Conservation (phyloP, 75 land plant species). For the Selaginella moellendorffii region DNA sequence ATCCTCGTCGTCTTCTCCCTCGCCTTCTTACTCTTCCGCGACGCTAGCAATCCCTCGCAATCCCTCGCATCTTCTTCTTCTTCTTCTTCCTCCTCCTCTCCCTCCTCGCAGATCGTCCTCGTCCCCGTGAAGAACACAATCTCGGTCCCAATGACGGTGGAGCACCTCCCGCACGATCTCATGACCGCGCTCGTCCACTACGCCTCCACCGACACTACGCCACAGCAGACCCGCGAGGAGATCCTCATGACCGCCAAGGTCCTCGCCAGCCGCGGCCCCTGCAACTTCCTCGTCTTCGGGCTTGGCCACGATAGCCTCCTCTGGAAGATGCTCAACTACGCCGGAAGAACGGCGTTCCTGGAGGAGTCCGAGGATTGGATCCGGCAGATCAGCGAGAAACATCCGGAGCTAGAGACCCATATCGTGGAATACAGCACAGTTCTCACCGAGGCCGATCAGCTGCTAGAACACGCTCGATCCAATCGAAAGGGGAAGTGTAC, state of each 20-base stretch:
- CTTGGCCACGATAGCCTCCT: constrained; percentile 46
- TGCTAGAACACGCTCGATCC: constrained; percentile 17
- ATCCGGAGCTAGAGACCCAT: constrained; percentile 50
- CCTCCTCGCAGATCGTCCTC: too few species aligned
- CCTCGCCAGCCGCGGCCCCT: constrained; percentile 29
- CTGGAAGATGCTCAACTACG: constrained; percentile 46
- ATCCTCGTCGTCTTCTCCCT: background rate
- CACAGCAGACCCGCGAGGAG: constrained; percentile 35
- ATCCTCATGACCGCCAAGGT: constrained; percentile 24
- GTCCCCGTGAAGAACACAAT: background rate
- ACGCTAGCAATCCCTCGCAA: too few species aligned
- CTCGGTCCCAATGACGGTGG: background rate
- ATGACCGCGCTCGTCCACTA: constrained; percentile 49
- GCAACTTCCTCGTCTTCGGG: constrained; percentile 61
- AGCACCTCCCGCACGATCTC: constrained; percentile 16
- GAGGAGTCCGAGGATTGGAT: constrained; percentile 48
- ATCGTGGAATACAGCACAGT: constrained; percentile 45
- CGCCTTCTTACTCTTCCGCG: too few species aligned
- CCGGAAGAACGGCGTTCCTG: constrained; percentile 58
- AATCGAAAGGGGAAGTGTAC: constrained; percentile 27
- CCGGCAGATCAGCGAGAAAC: constrained; percentile 22
- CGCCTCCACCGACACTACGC: constrained; percentile 31
- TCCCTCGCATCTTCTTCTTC: too few species aligned
- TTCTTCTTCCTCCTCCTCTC: too few species aligned
- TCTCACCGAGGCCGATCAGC: constrained; percentile 23